Base-by-base conservation (phyloP, 495 filamentous ascomycete species). In the Penicillium daleae region DNA sequence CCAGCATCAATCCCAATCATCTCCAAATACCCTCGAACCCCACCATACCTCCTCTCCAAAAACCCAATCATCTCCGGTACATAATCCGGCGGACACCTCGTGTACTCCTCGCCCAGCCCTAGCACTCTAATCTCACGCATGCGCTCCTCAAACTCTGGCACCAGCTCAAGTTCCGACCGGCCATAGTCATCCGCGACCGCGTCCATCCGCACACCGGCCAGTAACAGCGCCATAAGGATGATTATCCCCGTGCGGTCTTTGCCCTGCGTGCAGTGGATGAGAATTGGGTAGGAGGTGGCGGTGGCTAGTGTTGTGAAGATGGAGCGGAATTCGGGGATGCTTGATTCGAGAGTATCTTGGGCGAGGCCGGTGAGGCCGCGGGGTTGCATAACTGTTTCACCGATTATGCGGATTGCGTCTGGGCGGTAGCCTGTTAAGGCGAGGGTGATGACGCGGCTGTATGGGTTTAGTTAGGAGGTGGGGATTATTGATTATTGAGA, bases 191-290 rank as follows among this genome's bases (percentile, higher is more conserved):
- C 69, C 13, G 74, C 69, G 17, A 95, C 83, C 0, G 85, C 86
- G 0, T 80, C 76, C 0, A 77, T 53, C 0, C 86, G 83, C 0
- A 90, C 82, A 5, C 75, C 71, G 4, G 87, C 79, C 3, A 90
- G 71, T 31, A 93, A 69, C 1, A 93, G 73, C 0, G 83, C 66
- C 21, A 96, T 77, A 12, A 88, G 74, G n/a, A 91, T 73, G 24
- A 90, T 77, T 3, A 95, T 76, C 0, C 92, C 92, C 0, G 92
- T 95, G 0, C 91, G 85, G 70, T 96, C 92, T 68, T 97, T 97
- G 37, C 92, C 92, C 69, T 95, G 90, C 4, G 91, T 93, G 76
- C 92, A 96, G 77, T 95, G 92, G 6, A 93, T 69, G 3, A 94
- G 70, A 6, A 86, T 61, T 0, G 91, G 90, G 42, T 87, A 88